phyloP scores from a whole-genome alignment of 305 asterid species.

The Vinca major region DNA sequence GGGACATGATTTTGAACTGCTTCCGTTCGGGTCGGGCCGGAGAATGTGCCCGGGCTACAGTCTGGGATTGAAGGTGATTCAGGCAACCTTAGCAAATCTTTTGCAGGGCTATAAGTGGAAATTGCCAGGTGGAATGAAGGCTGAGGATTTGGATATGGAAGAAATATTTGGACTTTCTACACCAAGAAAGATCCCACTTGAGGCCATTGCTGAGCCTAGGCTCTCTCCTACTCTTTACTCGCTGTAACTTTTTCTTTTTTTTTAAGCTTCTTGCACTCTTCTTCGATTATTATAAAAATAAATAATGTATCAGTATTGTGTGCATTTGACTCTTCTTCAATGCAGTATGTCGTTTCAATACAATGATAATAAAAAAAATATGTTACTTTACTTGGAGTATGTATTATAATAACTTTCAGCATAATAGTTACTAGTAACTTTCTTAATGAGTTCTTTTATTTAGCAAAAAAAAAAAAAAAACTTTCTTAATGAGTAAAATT shows the following conservation, averaged over 20 bases:
- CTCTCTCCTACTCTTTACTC: constrained; percentile 45
- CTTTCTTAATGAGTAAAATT: no score
- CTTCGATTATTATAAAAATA: background rate
- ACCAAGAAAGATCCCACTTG: constrained; percentile 56
- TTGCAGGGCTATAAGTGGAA: constrained; percentile 71
- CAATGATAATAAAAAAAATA: no score
- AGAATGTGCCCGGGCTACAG: constrained; percentile 83
- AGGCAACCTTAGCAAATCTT: constrained; percentile 57
- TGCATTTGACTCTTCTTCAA: no score
- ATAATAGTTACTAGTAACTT: no score
- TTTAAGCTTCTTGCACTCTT: background rate
- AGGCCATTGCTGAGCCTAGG: constrained; percentile 43
- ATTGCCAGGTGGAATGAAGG: constrained; percentile 33
- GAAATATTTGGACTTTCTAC: constrained; percentile 64
- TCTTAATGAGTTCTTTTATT: no score
- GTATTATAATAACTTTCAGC: no score
- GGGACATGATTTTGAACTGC: constrained; percentile 57
- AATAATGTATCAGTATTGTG: no score
- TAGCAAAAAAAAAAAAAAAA: no score
- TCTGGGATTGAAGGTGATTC: constrained; percentile 64
- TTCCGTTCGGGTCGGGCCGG: constrained; percentile 83
- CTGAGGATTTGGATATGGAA: constrained; percentile 53
- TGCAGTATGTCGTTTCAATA: no score
- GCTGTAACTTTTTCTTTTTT: constrained; percentile 13
- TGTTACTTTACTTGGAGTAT: no score